These are phyloP conservation scores for Stenocarpella maydis DNA, from an alignment of 2,329 filamentous ascomycete genomes.

Conservation along the genomic window DNA sequence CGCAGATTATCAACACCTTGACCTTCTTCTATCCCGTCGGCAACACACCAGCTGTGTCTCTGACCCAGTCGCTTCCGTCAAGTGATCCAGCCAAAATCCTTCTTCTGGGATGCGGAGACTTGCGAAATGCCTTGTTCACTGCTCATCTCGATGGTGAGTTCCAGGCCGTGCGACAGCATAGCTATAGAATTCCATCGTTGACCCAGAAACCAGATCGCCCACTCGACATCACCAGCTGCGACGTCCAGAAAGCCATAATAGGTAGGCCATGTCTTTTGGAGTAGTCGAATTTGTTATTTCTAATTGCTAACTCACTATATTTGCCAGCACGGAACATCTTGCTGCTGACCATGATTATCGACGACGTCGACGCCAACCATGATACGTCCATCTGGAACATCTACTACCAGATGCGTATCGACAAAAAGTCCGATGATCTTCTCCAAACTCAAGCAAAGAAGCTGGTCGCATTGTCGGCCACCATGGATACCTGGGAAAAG, in stretches of 20 bases:
- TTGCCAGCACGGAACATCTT: background rate
- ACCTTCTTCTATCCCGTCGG: background rate
- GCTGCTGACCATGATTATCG: background rate
- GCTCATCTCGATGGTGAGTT: background rate
- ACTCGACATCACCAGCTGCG: slow-evolving; percentile 1
- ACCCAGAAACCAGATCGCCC: background rate
- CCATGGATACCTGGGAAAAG: background rate
- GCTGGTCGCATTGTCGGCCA: background rate
- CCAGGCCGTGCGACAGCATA: background rate
- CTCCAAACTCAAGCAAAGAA: background rate
- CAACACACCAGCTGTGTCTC: background rate
- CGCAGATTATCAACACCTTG: background rate
- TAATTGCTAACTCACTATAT: background rate
- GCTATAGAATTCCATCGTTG: background rate
- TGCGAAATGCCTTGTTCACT: background rate
- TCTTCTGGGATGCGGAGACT: background rate
- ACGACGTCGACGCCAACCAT: background rate
- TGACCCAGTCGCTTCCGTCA: background rate
- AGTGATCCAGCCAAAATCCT: background rate
- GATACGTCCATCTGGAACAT: background rate
- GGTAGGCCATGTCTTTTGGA: background rate
- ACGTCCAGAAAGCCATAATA: background rate
- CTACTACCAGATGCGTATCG: background rate
- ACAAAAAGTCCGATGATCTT: background rate
- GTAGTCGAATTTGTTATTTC: background rate